Percentiles rank a stretch among this genome's conserved stretches.
phyloP scores from a whole-genome alignment of 495 filamentous ascomycete genomes.

The Letharia columbiana region DNA sequence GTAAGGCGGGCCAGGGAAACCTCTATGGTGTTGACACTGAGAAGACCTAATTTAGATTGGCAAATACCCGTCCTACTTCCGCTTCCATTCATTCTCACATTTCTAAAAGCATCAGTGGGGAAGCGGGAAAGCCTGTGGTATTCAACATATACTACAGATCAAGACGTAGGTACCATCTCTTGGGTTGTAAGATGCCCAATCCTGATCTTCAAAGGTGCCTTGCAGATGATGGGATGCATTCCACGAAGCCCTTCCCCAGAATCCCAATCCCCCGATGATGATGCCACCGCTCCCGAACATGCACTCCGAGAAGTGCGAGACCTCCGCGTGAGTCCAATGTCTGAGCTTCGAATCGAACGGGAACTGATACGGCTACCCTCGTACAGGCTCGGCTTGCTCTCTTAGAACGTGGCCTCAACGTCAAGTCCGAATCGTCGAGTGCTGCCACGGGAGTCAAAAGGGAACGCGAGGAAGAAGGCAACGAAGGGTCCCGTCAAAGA shows the following conservation, averaged over 20 bases:
- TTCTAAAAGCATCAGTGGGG: neutral
- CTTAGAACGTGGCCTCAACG: neutral
- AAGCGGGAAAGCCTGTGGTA: neutral
- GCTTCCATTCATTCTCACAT: neutral
- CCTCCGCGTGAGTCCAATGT: slow-evolving; percentile 1
- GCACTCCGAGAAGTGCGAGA: slow-evolving; percentile 6
- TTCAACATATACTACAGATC: slow-evolving; percentile 6
- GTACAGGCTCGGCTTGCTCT: neutral
- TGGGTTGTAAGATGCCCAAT: too few species aligned
- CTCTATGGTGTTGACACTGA: neutral
- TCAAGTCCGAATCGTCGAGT: neutral
- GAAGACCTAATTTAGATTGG: neutral
- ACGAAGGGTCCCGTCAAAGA: neutral
- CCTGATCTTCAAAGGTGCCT: neutral
- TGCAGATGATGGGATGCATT: slow-evolving; percentile 10
- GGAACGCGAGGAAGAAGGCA: slow-evolving; percentile 3
- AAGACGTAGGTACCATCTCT: neutral
- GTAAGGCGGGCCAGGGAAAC: neutral
- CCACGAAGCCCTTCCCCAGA: slow-evolving; percentile 4
- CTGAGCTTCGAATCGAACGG: neutral
- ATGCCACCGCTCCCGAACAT: neutral
- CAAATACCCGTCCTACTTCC: neutral
- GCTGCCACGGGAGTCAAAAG: neutral
- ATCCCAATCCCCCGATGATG: neutral
- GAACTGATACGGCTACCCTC: too few species aligned